A percentile compares a stretch with the other conserved stretches of the same genome.
These are phyloP conservation scores for Helichrysum umbraculigerum DNA, from an alignment of 129 eudicot genomes.

Conservation along the genomic window DNA sequence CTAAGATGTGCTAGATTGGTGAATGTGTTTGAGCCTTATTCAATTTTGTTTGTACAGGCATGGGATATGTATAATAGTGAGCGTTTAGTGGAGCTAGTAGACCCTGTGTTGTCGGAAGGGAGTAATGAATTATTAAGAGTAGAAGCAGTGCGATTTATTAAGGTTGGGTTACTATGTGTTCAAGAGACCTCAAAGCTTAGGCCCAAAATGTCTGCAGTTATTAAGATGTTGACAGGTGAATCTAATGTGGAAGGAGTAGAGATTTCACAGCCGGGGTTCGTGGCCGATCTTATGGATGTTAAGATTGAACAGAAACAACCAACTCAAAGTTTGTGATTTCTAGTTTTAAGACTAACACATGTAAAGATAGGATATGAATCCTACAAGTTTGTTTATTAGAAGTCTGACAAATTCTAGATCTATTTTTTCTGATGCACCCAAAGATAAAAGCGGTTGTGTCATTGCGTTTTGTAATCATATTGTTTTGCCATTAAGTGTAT, in stretches of 20 bases:
- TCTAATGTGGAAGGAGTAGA: conserved; percentile 22
- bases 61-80: conserved; percentile 64
- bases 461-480: not conserved
- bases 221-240: conserved; percentile 61
- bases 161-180: conserved; percentile 80
- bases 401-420: conserved; percentile 7
- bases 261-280: conserved; percentile 68
- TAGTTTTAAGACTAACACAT: conserved; percentile 23
- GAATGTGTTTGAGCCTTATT: not conserved
- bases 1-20: not conserved
- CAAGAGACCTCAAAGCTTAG: conserved; percentile 65
- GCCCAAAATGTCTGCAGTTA: conserved; percentile 63
- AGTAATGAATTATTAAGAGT: conserved; percentile 39
- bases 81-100: conserved; percentile 50
- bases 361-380: conserved; percentile 26
- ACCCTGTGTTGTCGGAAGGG: conserved; percentile 52
- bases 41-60: conserved; percentile 44
- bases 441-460: not conserved
- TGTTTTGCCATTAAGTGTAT: not conserved
- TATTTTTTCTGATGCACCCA: conserved; percentile 1
- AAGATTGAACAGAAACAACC: conserved; percentile 45
- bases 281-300: conserved; percentile 68
- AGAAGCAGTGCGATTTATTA: conserved; percentile 56
- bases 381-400: conserved; percentile 19
- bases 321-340: conserved; percentile 26